A percentile compares a stretch with the other conserved stretches of the same genome.
Evolutionary conservation across 805 yeast genomes (phyloP).

Genomic region (Yarrowia sp.): DNA sequence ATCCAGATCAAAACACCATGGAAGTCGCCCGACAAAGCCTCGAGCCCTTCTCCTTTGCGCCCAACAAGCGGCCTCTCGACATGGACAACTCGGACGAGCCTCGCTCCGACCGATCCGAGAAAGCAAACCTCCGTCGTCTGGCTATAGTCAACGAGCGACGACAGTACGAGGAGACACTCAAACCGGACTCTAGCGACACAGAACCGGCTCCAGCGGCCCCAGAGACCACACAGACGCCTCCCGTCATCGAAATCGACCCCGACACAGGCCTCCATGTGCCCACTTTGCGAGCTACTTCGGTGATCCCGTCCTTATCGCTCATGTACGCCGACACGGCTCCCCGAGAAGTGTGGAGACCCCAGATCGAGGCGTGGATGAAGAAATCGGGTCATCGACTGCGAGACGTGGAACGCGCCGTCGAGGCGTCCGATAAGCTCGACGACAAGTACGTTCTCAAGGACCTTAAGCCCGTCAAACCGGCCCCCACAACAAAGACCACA

Average conservation of each 20-base stretch:
- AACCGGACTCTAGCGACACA: slow-evolving; percentile 8
- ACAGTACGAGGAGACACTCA: slow-evolving; percentile 11
- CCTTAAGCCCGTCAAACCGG: neutral
- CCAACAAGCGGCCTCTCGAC: neutral
- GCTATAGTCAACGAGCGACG: slow-evolving; percentile 21
- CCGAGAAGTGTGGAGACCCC: slow-evolving; percentile 41
- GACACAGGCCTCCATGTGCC: slow-evolving; percentile 4
- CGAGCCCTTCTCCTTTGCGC: slow-evolving; percentile 1
- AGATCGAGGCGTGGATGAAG: slow-evolving; percentile 42
- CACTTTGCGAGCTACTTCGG: slow-evolving; percentile 28
- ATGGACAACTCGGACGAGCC: slow-evolving; percentile 16
- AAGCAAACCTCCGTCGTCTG: slow-evolving; percentile 13
- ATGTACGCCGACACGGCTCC: slow-evolving; percentile 44
- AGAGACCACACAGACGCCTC: neutral
- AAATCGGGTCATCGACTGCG: slow-evolving; percentile 35
- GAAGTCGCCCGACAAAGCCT: slow-evolving; percentile 18
- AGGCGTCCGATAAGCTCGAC: slow-evolving; percentile 21
- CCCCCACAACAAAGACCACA: neutral
- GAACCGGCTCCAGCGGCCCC: neutral
- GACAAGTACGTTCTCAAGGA: neutral
- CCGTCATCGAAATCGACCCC: slow-evolving; percentile 1
- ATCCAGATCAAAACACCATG: neutral
- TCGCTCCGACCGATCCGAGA: slow-evolving; percentile 2
- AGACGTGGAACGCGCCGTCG: slow-evolving; percentile 17
- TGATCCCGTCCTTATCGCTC: slow-evolving; percentile 33